phyloP scores from a whole-genome alignment of 2,329 filamentous ascomycete genomes.

The Phaeosphaeria sp. region DNA sequence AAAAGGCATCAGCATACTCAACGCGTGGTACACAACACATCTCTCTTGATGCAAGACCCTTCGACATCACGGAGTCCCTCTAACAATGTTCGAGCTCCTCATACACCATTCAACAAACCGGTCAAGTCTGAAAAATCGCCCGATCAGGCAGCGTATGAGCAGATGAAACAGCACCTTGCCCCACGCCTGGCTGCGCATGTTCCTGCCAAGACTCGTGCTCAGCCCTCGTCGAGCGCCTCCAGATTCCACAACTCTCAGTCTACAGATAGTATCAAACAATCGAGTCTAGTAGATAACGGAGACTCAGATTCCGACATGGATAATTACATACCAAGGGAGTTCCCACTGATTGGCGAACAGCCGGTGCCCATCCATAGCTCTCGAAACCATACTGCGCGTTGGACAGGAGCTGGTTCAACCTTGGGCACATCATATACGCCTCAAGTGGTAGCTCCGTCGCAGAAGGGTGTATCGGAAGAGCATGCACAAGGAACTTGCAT shows the following conservation, averaged over 20 bases:
- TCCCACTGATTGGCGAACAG: background rate
- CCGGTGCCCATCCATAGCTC: background rate
- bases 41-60: constrained; percentile 2
- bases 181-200: background rate
- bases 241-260: constrained; percentile 5
- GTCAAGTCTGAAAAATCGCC: background rate
- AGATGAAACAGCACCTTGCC: constrained; percentile 9
- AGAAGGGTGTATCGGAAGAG: background rate
- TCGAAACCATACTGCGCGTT: background rate
- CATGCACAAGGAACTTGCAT: constrained; percentile 12
- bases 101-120: background rate
- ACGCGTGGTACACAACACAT: background rate
- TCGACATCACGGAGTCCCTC: constrained; percentile 3
- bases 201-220: background rate
- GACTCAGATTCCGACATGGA: constrained; percentile 16
- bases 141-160: background rate
- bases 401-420: background rate
- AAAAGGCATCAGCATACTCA: constrained; percentile 10
- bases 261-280: constrained; percentile 13
- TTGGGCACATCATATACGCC: background rate
- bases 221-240: background rate
- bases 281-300: constrained; percentile 3
- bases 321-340: constrained; percentile 14
- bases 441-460: background rate
- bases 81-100: background rate